Percentiles rank a stretch among this genome's conserved stretches.
These are phyloP conservation scores for Rubus idaeus DNA, from an alignment of 306 rosid species.

Conservation along the genomic window DNA sequence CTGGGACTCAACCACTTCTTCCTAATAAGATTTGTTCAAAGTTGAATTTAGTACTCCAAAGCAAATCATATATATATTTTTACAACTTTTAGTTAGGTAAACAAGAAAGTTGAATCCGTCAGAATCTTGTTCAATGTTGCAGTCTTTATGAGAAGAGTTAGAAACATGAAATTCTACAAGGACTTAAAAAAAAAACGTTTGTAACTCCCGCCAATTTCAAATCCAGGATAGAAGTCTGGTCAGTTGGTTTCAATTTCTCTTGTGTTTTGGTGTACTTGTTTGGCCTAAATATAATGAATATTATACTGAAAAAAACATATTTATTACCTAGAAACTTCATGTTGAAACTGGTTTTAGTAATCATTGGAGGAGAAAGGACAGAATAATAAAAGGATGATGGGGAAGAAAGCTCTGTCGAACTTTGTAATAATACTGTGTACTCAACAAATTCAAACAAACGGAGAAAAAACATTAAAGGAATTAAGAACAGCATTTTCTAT, in stretches of 20 bases:
- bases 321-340: slow-evolving; percentile 1
- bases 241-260: not conserved
- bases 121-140: not conserved
- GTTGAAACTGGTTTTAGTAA: not conserved
- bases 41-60: slow-evolving; percentile 17
- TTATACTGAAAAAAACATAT: not conserved
- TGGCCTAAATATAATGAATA: not conserved
- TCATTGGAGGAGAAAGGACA: not conserved
- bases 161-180: not conserved
- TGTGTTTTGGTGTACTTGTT: not conserved
- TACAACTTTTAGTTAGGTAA: not conserved
- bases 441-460: not conserved
- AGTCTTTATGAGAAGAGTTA: not conserved
- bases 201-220: not conserved
- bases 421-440: not conserved
- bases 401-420: not conserved
- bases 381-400: not conserved
- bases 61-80: not conserved
- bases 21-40: slow-evolving; percentile 39
- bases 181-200: not conserved
- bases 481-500: not conserved
- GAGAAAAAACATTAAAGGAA: not conserved
- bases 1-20: slow-evolving; percentile 48
- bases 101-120: not conserved
- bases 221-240: not conserved